Evolutionary conservation across 805 yeast species (phyloP).

Genomic region (Myxozyma sirexii): DNA sequence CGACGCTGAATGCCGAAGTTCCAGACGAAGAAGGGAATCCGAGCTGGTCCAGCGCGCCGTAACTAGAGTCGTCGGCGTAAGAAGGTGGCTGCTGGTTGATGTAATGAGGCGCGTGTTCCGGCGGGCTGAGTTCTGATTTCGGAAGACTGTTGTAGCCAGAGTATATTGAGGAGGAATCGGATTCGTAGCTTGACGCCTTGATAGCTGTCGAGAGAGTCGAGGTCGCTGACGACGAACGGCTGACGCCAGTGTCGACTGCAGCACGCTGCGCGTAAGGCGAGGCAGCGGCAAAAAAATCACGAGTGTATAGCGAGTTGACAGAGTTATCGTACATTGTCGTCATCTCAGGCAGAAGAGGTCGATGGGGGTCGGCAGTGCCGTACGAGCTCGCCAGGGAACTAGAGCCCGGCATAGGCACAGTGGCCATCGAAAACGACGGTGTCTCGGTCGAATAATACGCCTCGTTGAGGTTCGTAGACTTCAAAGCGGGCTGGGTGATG

Average conservation of each 20-base stretch:
- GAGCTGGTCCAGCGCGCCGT: background rate
- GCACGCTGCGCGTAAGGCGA: background rate
- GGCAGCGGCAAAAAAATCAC: conserved; percentile 10
- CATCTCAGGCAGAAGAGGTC: conserved; percentile 2
- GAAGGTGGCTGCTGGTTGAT: background rate
- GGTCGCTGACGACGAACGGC: conserved; percentile 2
- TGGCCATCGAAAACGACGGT: too few species aligned
- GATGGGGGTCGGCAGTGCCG: background rate
- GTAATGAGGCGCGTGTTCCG: background rate
- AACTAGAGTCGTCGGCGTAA: background rate
- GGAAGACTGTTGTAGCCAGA: background rate
- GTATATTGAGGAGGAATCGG: conserved; percentile 1
- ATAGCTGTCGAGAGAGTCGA: background rate
- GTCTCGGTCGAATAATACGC: background rate
- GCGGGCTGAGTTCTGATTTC: background rate
- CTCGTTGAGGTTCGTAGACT: background rate
- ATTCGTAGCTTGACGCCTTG: conserved; percentile 1
- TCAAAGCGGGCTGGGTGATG: background rate
- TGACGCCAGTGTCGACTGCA: background rate
- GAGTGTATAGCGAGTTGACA: background rate
- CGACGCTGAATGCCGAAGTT: background rate
- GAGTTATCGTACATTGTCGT: conserved; percentile 2
- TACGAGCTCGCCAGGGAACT: background rate
- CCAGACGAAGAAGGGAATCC: background rate
- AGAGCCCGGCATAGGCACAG: too few species aligned